A percentile compares a stretch with the other conserved stretches of the same genome.
These are phyloP conservation scores for Candida nanaspora DNA, from an alignment of 805 yeast genomes.

Conservation along the genomic window DNA sequence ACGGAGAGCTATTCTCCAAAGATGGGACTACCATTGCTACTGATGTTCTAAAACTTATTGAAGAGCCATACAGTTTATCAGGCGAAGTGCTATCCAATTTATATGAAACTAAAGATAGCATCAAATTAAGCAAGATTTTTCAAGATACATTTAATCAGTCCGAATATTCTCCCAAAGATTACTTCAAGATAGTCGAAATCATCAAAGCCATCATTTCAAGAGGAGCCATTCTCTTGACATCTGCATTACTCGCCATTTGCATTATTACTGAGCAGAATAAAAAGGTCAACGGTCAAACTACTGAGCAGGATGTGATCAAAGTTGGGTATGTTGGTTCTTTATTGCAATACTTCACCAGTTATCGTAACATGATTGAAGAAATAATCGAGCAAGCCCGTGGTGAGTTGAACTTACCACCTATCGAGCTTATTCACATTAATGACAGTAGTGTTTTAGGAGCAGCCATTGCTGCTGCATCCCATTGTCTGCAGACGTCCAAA, in stretches of 20 bases:
- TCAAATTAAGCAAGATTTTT: slow-evolving; percentile 12
- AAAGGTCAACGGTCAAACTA: background rate
- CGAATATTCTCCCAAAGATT: slow-evolving; percentile 4
- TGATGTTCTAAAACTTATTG: background rate
- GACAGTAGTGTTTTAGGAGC: slow-evolving; percentile 47
- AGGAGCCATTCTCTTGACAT: slow-evolving; percentile 36
- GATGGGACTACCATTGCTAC: background rate
- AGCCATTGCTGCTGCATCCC: slow-evolving; percentile 40
- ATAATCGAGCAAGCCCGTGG: slow-evolving; percentile 7
- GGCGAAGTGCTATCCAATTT: slow-evolving; percentile 36
- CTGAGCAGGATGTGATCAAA: slow-evolving; percentile 10
- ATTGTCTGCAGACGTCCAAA: background rate
- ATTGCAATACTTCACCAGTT: slow-evolving; percentile 33
- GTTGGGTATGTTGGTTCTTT: slow-evolving; percentile 49
- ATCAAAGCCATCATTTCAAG: slow-evolving; percentile 34
- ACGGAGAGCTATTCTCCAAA: slow-evolving; percentile 6
- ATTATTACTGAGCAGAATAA: slow-evolving; percentile 17
- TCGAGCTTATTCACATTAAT: slow-evolving; percentile 32
- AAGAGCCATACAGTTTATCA: slow-evolving; percentile 24
- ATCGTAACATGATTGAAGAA: slow-evolving; percentile 27
- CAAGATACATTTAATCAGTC: slow-evolving; percentile 7
- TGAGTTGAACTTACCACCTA: slow-evolving; percentile 21
- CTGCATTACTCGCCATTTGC: slow-evolving; percentile 32
- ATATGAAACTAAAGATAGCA: slow-evolving; percentile 24
- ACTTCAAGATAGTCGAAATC: slow-evolving; percentile 10